phyloP scores from a whole-genome alignment of 306 rosid genomes.

The Ormosia emarginata region DNA sequence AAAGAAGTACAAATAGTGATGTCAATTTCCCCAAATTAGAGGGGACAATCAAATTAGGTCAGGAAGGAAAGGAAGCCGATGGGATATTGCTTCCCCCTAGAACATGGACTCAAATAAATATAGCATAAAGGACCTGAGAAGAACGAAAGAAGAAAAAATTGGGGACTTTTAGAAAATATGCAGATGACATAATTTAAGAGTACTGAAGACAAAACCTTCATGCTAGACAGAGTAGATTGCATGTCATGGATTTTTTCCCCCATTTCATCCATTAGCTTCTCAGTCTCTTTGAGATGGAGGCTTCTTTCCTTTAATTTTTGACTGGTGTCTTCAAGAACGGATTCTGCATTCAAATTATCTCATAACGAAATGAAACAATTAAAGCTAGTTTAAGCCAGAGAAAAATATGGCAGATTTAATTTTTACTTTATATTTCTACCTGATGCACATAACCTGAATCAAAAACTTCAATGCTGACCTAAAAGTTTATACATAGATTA shows the following conservation, averaged over 20 bases:
- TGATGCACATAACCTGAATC: background rate
- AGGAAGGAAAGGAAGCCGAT: too few relatives aligned
- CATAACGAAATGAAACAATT: background rate
- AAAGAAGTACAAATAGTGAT: too few relatives aligned
- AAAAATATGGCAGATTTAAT: background rate
- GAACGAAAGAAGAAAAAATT: too few relatives aligned
- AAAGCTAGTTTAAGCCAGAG: background rate
- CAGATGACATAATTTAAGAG: too few relatives aligned
- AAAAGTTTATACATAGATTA: too few relatives aligned
- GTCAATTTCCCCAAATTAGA: background rate
- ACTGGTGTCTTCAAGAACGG: slow-evolving; percentile 44
- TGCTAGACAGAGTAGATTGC: slow-evolving; percentile 44
- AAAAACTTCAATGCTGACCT: background rate
- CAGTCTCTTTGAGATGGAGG: slow-evolving; percentile 40
- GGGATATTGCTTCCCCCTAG: too few relatives aligned
- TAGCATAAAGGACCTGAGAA: too few relatives aligned
- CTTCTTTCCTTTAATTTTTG: slow-evolving; percentile 43
- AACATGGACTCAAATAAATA: too few relatives aligned
- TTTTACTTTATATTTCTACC: background rate
- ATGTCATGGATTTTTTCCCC: slow-evolving; percentile 46
- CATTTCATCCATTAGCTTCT: slow-evolving; percentile 49
- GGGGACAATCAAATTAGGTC: background rate
- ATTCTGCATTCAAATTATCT: slow-evolving; percentile 48
- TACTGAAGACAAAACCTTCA: slow-evolving; percentile 53
- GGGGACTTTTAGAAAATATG: too few relatives aligned